Evolutionary conservation across 768 basidiomycete genomes (phyloP).

Genomic region (Chlorophyllum brunneum): DNA sequence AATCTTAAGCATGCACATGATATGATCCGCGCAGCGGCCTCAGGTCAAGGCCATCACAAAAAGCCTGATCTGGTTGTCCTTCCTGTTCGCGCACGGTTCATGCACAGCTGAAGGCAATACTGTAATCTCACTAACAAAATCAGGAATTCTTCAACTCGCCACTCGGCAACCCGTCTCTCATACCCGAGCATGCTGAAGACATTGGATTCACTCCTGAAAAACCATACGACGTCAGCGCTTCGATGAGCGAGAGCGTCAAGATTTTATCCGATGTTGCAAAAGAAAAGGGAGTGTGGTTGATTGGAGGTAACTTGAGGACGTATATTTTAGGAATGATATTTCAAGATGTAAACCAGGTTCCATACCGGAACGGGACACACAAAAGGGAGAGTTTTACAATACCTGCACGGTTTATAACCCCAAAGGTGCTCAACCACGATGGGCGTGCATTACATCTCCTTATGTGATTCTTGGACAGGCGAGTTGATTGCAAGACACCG

Average conservation of each 20-base stretch:
- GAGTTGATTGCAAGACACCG: slow-evolving; percentile 85
- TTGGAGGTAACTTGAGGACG: slow-evolving; percentile 62
- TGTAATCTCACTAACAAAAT: not conserved
- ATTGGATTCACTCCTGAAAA: slow-evolving; percentile 61
- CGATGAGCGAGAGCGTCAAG: slow-evolving; percentile 71
- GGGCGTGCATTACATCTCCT: slow-evolving; percentile 8
- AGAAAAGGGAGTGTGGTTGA: slow-evolving; percentile 78
- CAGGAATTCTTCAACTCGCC: slow-evolving; percentile 91
- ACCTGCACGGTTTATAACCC: slow-evolving; percentile 91
- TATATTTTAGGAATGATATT: not conserved
- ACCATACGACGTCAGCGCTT: slow-evolving; percentile 50
- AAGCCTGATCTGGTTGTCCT: slow-evolving; percentile 83
- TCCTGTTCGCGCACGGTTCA: slow-evolving; percentile 49
- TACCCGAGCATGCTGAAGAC: slow-evolving; percentile 73
- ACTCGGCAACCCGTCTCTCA: slow-evolving; percentile 74
- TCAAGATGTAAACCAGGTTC: slow-evolving; percentile 56
- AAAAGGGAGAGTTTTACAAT: slow-evolving; percentile 77
- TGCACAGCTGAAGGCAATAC: not conserved
- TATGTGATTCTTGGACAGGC: slow-evolving; percentile 38
- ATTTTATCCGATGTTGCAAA: slow-evolving; percentile 82
- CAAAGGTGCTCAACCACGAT: slow-evolving; percentile 39
- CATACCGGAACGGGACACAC: slow-evolving; percentile 78
- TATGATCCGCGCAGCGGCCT: slow-evolving; percentile 72
- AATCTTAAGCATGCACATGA: slow-evolving; percentile 83
- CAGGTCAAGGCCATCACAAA: slow-evolving; percentile 34